Evolutionary conservation across 345 rosid species (phyloP).

Genomic region (Turritis glabra): DNA sequence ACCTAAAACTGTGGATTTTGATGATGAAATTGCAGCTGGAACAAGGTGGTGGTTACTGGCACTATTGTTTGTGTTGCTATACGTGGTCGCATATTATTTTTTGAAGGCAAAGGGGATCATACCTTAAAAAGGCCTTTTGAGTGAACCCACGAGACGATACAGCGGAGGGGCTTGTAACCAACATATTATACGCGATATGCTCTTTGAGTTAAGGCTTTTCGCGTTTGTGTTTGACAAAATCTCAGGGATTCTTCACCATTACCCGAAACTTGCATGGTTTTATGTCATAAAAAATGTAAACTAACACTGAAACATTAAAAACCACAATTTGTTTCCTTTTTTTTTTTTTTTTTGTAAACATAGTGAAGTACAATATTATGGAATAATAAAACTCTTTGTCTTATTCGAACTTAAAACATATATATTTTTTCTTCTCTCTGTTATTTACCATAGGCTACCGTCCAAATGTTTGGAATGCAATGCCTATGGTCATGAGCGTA

Average conservation of each 20-base stretch:
- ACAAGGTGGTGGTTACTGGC: slow-evolving; percentile 1
- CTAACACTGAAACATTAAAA: neutral
- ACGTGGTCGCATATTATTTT: slow-evolving; percentile 32
- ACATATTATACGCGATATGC: neutral
- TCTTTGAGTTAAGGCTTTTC: neutral
- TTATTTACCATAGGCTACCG: too few species aligned
- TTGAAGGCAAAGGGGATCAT: slow-evolving; percentile 27
- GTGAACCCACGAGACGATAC: neutral
- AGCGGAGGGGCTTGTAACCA: slow-evolving; percentile 1
- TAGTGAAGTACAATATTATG: neutral
- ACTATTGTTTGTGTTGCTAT: slow-evolving; percentile 22
- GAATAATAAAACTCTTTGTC: neutral
- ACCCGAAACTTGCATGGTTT: slow-evolving; percentile 14
- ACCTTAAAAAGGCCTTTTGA: neutral
- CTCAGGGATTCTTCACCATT: neutral
- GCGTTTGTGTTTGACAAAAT: neutral
- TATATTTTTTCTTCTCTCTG: too few species aligned
- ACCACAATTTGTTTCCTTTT: neutral
- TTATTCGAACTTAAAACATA: neutral
- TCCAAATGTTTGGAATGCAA: too few species aligned
- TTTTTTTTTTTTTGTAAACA: neutral
- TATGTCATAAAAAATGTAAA: slow-evolving; percentile 12
- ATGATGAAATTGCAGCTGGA: slow-evolving; percentile 35
- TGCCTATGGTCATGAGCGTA: too few species aligned
- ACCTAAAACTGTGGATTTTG: slow-evolving; percentile 5